Evolutionary conservation across 306 rosid genomes (phyloP), one percentile per base, ranked within the genome.

Genomic region (Castanea sativa): DNA sequence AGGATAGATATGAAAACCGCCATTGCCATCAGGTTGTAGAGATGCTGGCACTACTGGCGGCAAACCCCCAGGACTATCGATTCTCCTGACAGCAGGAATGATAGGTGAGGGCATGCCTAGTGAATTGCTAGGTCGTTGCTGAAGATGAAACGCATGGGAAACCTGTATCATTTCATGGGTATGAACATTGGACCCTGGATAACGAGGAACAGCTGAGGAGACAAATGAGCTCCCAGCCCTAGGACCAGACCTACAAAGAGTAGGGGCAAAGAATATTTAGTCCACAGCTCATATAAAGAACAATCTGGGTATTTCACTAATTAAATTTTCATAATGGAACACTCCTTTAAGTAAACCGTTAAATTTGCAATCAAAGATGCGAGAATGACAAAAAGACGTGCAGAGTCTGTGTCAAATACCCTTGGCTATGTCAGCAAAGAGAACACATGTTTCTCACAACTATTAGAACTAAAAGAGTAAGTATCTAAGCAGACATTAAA

Each of bases 211-310:
- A 19, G 35, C 38, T 19, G 81, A 55, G 3, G 67, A 21, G 15
- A 69, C 56, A 35, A 77, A 55, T 56, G 81, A 78, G 70, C 76
- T 78, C 49, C 74, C 81, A 41, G 38, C 81, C 58, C 76, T 70
- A 18, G 81, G 69, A 71, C 55, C 59, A 56, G 81, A 41, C 70
- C 81, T 78, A 45, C 16, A 57, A 25, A 78, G 57, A 57, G 18
- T 64, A 35, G 57, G 45, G 23, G 58, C 13, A 20, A 27, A 8
- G 56, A 75, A 35, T 35, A 67, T 67, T 35, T 35, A 67, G 72
- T 33, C n/a, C 51, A 67, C 15, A 19, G 6, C 52, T 67, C 52
- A 60, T 23, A n/a, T 8, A 33, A 33, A 67, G 19, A 35, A 35
- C 52, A n/a, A 67, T 33, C 4, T 67, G 13, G 27, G 25, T 12